Evolutionary conservation across 495 filamentous ascomycete genomes (phyloP).

Genomic region (Penicillium ucsense): DNA sequence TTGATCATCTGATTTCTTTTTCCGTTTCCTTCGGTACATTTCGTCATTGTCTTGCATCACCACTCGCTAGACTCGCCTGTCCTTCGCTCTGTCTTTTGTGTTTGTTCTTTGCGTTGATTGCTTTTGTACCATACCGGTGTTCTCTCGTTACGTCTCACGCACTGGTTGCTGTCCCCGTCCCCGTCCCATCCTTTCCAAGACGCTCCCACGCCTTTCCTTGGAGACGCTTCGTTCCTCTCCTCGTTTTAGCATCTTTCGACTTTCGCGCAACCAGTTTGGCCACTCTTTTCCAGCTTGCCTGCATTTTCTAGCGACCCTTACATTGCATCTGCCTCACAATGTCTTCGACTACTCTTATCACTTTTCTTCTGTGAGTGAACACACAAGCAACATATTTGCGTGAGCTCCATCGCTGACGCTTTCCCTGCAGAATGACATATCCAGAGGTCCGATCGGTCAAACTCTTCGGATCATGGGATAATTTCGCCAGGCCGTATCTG

Average conservation of each 20-base stretch:
- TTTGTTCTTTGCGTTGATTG: constrained; percentile 1
- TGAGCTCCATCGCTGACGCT: background rate
- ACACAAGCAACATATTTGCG: background rate
- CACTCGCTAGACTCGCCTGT: background rate
- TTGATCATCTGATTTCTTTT: too few relatives aligned
- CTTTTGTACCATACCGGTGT: constrained; percentile 11
- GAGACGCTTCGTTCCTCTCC: background rate
- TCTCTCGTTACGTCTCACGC: constrained; percentile 2
- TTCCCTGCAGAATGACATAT: constrained; percentile 33
- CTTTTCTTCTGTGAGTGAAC: constrained; percentile 59
- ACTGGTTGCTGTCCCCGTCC: too few relatives aligned
- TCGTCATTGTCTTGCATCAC: too few relatives aligned
- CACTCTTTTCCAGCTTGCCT: constrained; percentile 3
- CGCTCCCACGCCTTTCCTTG: too few relatives aligned
- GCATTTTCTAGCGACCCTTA: constrained; percentile 4
- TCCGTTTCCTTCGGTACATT: too few relatives aligned
- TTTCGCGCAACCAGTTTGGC: constrained; percentile 1
- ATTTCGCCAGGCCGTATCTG: constrained; percentile 64
- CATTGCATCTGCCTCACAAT: constrained; percentile 25
- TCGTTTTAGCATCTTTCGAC: constrained; percentile 2
- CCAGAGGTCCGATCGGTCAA: constrained; percentile 62
- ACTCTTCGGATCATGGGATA: constrained; percentile 88
- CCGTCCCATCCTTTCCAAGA: too few relatives aligned
- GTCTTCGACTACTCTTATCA: constrained; percentile 66
- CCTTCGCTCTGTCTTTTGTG: background rate